phyloP scores from a whole-genome alignment of 129 eudicot genomes.

The Centella asiatica region DNA sequence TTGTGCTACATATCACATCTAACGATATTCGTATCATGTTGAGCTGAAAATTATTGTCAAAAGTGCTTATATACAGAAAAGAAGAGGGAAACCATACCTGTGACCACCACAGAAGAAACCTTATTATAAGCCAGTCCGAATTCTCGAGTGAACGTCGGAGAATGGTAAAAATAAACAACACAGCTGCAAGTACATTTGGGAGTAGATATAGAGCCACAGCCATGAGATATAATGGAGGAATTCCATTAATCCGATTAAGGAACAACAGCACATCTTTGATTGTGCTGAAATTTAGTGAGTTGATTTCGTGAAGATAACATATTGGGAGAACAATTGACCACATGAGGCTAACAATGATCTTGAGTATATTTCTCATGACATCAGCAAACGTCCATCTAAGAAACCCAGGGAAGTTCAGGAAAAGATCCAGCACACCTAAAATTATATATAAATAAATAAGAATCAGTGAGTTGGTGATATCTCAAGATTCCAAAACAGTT shows the following conservation, averaged over 20 bases:
- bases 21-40: no score
- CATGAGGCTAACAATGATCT: conserved; percentile 67
- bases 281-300: conserved; percentile 30
- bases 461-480: no score
- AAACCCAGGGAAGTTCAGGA: conserved; percentile 82
- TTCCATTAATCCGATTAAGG: conserved; percentile 53
- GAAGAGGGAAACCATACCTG: conserved; percentile 50
- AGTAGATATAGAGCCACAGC: conserved; percentile 78
- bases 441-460: no score
- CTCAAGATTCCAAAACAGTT: not conserved
- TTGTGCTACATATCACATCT: no score
- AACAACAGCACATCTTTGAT: conserved; percentile 37
- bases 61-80: not conserved
- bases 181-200: conserved; percentile 71
- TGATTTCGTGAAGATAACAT: conserved; percentile 51
- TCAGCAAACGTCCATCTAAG: conserved; percentile 78
- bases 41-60: not conserved
- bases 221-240: conserved; percentile 72
- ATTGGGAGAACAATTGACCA: conserved; percentile 79
- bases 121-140: conserved; percentile 85
- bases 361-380: conserved; percentile 64
- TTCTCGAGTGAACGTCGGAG: conserved; percentile 96
- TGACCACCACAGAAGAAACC: conserved; percentile 97
- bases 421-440: conserved; percentile 78
- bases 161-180: conserved; percentile 84